phyloP scores from a whole-genome alignment of 495 filamentous ascomycete species.

The Copromyces sp. region DNA sequence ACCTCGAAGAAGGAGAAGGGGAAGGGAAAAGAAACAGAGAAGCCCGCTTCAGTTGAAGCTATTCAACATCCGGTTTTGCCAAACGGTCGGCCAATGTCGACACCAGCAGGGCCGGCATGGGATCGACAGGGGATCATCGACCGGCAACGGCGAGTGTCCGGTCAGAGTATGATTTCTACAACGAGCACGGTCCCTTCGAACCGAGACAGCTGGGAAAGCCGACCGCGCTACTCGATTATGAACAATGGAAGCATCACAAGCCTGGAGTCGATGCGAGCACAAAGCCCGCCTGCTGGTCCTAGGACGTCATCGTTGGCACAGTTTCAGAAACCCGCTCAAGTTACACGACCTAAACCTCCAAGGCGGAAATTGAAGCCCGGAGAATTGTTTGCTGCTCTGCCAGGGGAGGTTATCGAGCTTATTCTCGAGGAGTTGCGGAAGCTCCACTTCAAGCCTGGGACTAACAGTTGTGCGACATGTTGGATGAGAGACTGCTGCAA shows the following conservation, averaged over 20 bases:
- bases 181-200: conserved; percentile 15
- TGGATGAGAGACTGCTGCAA: conserved; percentile 66
- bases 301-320: conserved; percentile 2
- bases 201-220: conserved; percentile 18
- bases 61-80: background rate
- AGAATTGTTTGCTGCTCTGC: conserved; percentile 44
- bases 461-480: conserved; percentile 58
- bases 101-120: background rate
- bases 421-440: conserved; percentile 39
- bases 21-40: background rate
- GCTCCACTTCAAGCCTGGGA: conserved; percentile 31
- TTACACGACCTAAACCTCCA: conserved; percentile 3
- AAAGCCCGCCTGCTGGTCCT: conserved; percentile 2
- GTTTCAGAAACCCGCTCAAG: conserved; percentile 18
- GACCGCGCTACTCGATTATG: conserved; percentile 12
- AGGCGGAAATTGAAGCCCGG: conserved; percentile 26
- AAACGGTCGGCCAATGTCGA: background rate
- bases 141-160: conserved; percentile 13
- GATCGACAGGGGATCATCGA: conserved; percentile 10
- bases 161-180: conserved; percentile 16
- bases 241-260: conserved; percentile 30
- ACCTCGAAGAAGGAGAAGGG: background rate
- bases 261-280: conserved; percentile 26
- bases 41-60: background rate
- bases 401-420: conserved; percentile 47